Evolutionary conservation across 176 grass and related monocot genomes (phyloP).

Genomic region (Paspalum vaginatum): DNA sequence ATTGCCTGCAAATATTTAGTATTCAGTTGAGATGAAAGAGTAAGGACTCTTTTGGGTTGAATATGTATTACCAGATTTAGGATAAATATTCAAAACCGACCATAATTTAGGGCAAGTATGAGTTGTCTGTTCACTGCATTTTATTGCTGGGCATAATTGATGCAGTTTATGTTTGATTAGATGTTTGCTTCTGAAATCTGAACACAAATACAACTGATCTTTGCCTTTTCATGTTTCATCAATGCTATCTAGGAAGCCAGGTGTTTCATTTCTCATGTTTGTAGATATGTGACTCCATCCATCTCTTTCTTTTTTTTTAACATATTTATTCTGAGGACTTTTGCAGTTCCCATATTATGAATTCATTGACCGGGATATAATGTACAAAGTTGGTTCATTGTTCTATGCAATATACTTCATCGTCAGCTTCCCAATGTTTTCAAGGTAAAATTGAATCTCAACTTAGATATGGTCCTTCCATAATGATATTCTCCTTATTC

Average conservation of each 20-base stretch:
- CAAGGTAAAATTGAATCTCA: constrained; percentile 62
- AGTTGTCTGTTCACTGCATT: not conserved
- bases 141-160: constrained; percentile 4
- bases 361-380: constrained; percentile 76
- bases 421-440: constrained; percentile 97
- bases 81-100: not conserved
- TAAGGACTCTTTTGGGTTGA: not conserved
- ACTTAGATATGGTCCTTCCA: constrained; percentile 13
- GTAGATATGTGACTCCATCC: not conserved
- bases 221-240: not conserved
- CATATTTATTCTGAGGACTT: not conserved
- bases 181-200: not conserved
- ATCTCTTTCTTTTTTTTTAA: not conserved
- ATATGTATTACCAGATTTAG: not conserved
- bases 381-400: constrained; percentile 96
- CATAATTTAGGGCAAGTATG: not conserved
- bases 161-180: not conserved
- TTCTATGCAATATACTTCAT: constrained; percentile 99
- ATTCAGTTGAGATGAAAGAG: not conserved
- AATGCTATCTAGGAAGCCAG: not conserved
- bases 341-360: constrained; percentile 97
- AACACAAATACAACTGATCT: not conserved
- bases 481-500: not conserved
- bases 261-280: not conserved
- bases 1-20: not conserved